Conservation (phyloP, 1,284 basidiomycete species). For the Acaromyces ingoldii region DNA sequence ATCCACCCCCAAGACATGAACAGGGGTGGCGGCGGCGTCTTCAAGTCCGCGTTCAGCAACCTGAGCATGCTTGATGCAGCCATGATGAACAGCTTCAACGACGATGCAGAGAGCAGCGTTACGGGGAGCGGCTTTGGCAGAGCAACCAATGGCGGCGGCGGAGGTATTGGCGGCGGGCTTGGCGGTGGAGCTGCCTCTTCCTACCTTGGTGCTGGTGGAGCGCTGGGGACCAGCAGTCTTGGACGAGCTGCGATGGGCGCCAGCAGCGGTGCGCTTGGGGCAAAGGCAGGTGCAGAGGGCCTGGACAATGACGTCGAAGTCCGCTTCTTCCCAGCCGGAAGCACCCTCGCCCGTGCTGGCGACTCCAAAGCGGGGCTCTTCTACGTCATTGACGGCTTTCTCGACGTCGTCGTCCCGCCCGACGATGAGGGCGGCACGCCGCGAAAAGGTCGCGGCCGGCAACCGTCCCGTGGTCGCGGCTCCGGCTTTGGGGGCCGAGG, state of each 20-base stretch:
- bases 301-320: slow-evolving; percentile 96
- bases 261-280: slow-evolving; percentile 14
- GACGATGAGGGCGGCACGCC: slow-evolving; percentile 45
- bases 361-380: slow-evolving; percentile 87
- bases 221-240: too few species aligned
- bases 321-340: slow-evolving; percentile 81
- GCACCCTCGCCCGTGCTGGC: slow-evolving; percentile 78
- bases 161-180: slow-evolving; percentile 2
- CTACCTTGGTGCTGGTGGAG: too few species aligned
- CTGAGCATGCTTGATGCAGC: slow-evolving; percentile 63
- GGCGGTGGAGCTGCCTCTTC: too few species aligned
- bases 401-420: slow-evolving; percentile 78
- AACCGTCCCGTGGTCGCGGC: not conserved
- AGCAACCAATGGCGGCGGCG: too few species aligned
- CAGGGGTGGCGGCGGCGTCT: slow-evolving; percentile 51
- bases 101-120: slow-evolving; percentile 26
- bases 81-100: slow-evolving; percentile 30
- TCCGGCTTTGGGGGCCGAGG: not conserved
- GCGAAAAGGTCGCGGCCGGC: not conserved
- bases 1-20: slow-evolving; percentile 23
- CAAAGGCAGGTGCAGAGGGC: slow-evolving; percentile 54
- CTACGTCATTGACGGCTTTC: slow-evolving; percentile 95
- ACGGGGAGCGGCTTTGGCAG: slow-evolving; percentile 14
- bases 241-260: too few species aligned
- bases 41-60: slow-evolving; percentile 75